Base-by-base conservation (phyloP, 1,284 basidiomycete species). In the Pisolithus thermaeus region DNA sequence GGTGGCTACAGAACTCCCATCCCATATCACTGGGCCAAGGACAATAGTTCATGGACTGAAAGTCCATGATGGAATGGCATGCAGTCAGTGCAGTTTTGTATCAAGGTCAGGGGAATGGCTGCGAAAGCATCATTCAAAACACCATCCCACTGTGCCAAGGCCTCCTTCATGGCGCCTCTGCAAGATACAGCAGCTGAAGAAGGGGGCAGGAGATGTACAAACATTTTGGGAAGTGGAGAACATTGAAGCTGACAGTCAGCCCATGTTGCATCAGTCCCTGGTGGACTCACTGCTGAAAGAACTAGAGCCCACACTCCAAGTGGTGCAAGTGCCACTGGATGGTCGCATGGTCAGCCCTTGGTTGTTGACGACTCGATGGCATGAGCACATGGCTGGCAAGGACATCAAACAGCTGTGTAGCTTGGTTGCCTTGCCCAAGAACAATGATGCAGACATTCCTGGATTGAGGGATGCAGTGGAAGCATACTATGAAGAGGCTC, bases 351-450 rank as follows among this genome's bases (percentile, higher is more conserved):
- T 58, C 8, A 53, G 7, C 22, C 54, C 57, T 5, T 58, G 54
- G 57, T 16, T 58, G 1, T 8, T 0, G 0, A 52, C 36, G 0
- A 58, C 50, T 7, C 3, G 12, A 1, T 58, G 57, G 53, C 46
- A 58, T 40, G 30, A 52, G 7, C 9, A 51, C 28, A 20, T 54
- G 3, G 16, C 2, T 2, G n/a, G 5, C 1, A 2, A n/a, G 20
- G 25, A 42, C 3, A 40, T 25, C 12, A 16, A 2, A 4, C 7
- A 0, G 1, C 43, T 50, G 8, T 20, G 37, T 3, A 41, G 25
- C 8, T 32, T 50, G 2, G 38, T 46, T 5, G 6, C 9, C n/a
- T 14, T 50, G 6, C 44, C 49, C 4, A 18, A 44, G 25, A 3
- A 8, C 18, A 20, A 39, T 23, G 12, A n/a, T 9, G 0, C n/a